phyloP scores from a whole-genome alignment of 345 rosid species.

The Trapa bicornis region DNA sequence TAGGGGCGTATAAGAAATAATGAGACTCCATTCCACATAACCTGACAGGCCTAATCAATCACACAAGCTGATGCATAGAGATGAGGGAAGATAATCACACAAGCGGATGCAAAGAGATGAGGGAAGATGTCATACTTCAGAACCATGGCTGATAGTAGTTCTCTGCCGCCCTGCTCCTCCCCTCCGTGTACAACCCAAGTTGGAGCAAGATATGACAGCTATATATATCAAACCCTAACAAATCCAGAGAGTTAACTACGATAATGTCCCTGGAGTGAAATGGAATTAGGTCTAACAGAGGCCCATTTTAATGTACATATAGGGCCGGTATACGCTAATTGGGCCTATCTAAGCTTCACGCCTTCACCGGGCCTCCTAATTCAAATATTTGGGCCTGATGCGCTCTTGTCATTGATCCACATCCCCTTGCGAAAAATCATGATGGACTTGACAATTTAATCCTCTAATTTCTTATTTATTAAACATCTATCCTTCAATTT shows the following conservation, averaged over 20 bases:
- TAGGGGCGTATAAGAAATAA: too few relatives aligned
- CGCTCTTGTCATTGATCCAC: too few relatives aligned
- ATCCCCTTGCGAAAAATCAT: too few relatives aligned
- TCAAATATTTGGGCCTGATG: too few relatives aligned
- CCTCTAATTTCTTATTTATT: too few relatives aligned
- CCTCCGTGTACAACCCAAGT: background rate
- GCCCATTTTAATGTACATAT: background rate
- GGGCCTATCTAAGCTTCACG: background rate
- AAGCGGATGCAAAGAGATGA: background rate
- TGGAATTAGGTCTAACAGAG: background rate
- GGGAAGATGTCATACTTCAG: conserved; percentile 23
- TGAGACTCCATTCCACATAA: too few relatives aligned
- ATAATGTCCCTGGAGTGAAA: background rate
- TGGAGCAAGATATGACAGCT: background rate
- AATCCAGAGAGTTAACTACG: background rate
- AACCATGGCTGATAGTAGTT: conserved; percentile 26
- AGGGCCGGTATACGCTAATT: background rate
- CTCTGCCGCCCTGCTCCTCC: background rate
- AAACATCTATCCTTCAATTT: too few relatives aligned
- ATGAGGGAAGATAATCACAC: background rate
- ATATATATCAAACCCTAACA: background rate
- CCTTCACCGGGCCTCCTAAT: too few relatives aligned
- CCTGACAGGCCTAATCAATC: too few relatives aligned
- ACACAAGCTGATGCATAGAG: background rate
- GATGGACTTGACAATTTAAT: too few relatives aligned